Conservation (phyloP, 129 eudicot species). For the Lactuca saligna region DNA sequence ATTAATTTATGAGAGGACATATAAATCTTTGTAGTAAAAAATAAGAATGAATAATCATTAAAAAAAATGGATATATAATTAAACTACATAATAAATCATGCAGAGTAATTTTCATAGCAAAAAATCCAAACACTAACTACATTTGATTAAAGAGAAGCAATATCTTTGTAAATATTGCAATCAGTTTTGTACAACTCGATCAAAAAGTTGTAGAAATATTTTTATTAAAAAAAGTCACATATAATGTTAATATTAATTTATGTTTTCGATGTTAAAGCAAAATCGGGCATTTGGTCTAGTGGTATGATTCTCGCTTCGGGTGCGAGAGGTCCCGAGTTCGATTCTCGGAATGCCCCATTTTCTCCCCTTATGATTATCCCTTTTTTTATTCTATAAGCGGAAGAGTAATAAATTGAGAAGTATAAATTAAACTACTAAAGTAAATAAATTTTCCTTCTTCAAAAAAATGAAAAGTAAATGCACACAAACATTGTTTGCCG, state of each 20-base stretch:
- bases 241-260: too few relatives aligned
- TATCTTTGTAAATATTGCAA: neutral
- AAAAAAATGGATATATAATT: neutral
- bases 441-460: too few relatives aligned
- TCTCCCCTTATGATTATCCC: accelerated
- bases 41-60: too few relatives aligned
- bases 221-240: neutral
- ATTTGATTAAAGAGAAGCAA: neutral
- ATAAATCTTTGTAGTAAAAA: too few relatives aligned
- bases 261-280: too few relatives aligned
- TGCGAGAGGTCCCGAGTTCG: constrained; percentile 99
- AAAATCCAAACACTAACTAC: neutral
- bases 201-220: neutral
- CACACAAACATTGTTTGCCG: too few relatives aligned
- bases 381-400: neutral
- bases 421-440: too few relatives aligned
- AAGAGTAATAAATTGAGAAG: neutral
- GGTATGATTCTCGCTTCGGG: constrained; percentile 99
- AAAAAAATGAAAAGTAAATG: too few relatives aligned
- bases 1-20: too few relatives aligned
- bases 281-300: constrained; percentile 93
- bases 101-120: neutral
- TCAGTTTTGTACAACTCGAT: neutral
- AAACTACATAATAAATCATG: neutral
- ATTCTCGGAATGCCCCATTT: constrained; percentile 69